Evolutionary conservation across 2,329 filamentous ascomycete genomes (phyloP).

Genomic region (Exophiala bonariae): DNA sequence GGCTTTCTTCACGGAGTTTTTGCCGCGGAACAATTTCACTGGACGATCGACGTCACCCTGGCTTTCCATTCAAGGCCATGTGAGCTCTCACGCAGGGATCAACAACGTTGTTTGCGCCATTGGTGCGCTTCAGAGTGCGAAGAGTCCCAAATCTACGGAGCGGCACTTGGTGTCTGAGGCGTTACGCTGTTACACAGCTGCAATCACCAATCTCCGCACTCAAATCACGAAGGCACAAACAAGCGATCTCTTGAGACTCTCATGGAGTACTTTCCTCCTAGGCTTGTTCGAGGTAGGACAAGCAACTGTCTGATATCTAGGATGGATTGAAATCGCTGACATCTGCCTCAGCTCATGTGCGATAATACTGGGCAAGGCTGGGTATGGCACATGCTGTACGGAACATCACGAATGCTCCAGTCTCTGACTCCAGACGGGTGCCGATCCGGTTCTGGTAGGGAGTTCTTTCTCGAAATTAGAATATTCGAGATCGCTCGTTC

Average conservation of each 20-base stretch:
- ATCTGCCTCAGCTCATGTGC: constrained; percentile 3
- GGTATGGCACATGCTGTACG: constrained; percentile 6
- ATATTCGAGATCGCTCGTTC: constrained; percentile 7
- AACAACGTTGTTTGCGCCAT: neutral
- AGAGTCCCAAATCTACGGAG: no score
- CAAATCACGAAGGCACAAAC: neutral
- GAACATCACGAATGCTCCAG: constrained; percentile 5
- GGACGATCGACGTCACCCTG: neutral
- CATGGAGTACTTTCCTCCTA: neutral
- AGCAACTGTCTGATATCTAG: no score
- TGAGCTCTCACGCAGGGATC: no score
- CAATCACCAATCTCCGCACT: neutral
- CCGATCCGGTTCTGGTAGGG: neutral
- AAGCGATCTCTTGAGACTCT: neutral
- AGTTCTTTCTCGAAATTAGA: constrained; percentile 3
- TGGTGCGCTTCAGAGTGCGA: neutral
- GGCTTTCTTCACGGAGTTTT: constrained; percentile 4
- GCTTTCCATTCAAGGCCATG: neutral
- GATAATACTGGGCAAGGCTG: constrained; percentile 4
- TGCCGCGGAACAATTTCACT: constrained; percentile 4
- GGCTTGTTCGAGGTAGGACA: neutral
- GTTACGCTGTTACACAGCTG: neutral
- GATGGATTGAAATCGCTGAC: no score
- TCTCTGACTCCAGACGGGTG: neutral
- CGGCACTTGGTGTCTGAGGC: neutral